phyloP scores from a whole-genome alignment of 176 grass and related monocot species.

The Rhynchospora breviuscula region DNA sequence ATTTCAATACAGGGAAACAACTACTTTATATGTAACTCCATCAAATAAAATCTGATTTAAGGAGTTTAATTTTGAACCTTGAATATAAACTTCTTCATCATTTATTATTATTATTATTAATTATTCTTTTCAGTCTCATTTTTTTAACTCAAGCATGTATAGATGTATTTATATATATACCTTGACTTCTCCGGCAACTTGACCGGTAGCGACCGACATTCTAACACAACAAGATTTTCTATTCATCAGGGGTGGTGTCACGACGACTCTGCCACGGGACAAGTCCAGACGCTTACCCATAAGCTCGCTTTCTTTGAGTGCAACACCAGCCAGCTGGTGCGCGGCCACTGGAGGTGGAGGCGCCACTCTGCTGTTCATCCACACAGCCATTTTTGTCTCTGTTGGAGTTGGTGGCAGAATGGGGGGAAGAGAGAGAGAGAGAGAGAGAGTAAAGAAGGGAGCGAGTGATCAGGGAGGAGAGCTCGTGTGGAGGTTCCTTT shows the following conservation, averaged over 20 bases:
- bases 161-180: neutral
- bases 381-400: neutral
- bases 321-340: slow-evolving; percentile 5
- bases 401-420: neutral
- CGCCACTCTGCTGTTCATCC: neutral
- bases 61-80: no score
- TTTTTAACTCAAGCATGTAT: no score
- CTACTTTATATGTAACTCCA: no score
- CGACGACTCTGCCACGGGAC: neutral
- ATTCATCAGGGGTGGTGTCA: neutral
- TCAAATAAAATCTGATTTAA: no score
- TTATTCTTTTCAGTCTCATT: no score
- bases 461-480: neutral
- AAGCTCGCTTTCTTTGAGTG: slow-evolving; percentile 13
- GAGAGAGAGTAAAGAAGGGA: neutral
- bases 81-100: no score
- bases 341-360: neutral
- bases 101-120: no score
- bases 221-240: slow-evolving; percentile 26
- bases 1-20: no score
- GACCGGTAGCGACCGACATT: slow-evolving; percentile 45
- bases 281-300: slow-evolving; percentile 1
- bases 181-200: slow-evolving; percentile 21
- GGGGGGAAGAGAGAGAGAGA: neutral
- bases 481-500: neutral